A percentile compares a stretch with the other conserved stretches of the same genome.
These are phyloP conservation scores for Tetramitus jugosus DNA, from an alignment of 208 protist species.

Conservation along the genomic window DNA sequence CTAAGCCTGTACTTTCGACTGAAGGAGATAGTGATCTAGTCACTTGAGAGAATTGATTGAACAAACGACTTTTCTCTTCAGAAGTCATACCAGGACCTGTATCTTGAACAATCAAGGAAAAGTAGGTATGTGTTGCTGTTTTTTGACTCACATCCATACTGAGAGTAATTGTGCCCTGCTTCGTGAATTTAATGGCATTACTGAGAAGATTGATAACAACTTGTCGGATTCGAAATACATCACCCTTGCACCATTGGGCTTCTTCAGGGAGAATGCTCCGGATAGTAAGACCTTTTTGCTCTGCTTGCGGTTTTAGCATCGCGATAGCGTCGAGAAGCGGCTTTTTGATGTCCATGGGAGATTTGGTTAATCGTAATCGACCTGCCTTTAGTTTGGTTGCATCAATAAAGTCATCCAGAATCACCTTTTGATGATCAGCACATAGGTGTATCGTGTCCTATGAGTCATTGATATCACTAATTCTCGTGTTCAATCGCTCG, in stretches of 20 bases:
- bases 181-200: neutral
- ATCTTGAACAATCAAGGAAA: neutral
- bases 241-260: neutral
- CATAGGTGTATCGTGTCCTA: neutral
- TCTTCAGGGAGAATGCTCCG: neutral
- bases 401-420: neutral
- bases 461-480: neutral
- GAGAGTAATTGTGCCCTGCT: neutral
- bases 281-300: neutral
- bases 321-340: neutral
- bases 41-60: neutral
- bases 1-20: neutral
- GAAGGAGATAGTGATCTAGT: neutral
- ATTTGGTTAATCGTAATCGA: neutral
- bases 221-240: neutral
- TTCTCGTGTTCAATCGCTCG: no score
- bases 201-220: neutral
- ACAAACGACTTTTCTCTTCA: neutral
- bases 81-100: neutral
- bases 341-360: neutral
- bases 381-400: neutral
- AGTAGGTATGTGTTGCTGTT: neutral
- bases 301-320: neutral
- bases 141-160: neutral
- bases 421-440: neutral